Conservation (phyloP, 1,284 basidiomycete species). For the Meripilus lineatus region DNA sequence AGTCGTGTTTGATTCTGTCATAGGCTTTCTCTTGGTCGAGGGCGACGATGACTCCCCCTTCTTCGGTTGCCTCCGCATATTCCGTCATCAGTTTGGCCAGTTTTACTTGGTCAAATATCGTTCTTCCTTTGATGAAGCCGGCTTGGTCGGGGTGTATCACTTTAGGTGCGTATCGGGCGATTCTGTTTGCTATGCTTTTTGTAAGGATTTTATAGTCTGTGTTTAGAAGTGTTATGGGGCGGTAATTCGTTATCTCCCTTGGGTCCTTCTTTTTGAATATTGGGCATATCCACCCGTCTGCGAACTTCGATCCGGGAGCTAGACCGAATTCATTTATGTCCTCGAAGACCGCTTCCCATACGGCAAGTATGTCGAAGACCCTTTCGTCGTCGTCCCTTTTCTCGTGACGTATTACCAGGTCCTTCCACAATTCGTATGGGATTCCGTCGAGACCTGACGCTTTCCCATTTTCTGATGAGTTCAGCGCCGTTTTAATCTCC, state of each 20-base stretch:
- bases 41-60: slow-evolving; percentile 27
- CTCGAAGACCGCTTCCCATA: slow-evolving; percentile 12
- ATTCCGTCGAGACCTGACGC: slow-evolving; percentile 18
- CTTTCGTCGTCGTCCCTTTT: background rate
- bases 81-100: slow-evolving; percentile 19
- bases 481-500: too few relatives aligned
- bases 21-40: too few relatives aligned
- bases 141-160: slow-evolving; percentile 25
- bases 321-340: slow-evolving; percentile 17
- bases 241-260: slow-evolving; percentile 24
- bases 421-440: slow-evolving; percentile 21
- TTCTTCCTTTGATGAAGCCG: slow-evolving; percentile 23
- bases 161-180: slow-evolving; percentile 10
- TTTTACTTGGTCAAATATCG: slow-evolving; percentile 20
- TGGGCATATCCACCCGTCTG: slow-evolving; percentile 30
- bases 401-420: background rate
- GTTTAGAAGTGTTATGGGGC: slow-evolving; percentile 31
- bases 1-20: slow-evolving; percentile 26
- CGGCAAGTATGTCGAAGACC: slow-evolving; percentile 10
- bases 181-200: slow-evolving; percentile 14
- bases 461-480: too few relatives aligned
- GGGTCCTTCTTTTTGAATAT: slow-evolving; percentile 31
- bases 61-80: slow-evolving; percentile 19
- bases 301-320: slow-evolving; percentile 12
- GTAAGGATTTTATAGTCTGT: too few relatives aligned